Base-by-base conservation (phyloP, 1,284 basidiomycete species). In the Phlebopus sp. region DNA sequence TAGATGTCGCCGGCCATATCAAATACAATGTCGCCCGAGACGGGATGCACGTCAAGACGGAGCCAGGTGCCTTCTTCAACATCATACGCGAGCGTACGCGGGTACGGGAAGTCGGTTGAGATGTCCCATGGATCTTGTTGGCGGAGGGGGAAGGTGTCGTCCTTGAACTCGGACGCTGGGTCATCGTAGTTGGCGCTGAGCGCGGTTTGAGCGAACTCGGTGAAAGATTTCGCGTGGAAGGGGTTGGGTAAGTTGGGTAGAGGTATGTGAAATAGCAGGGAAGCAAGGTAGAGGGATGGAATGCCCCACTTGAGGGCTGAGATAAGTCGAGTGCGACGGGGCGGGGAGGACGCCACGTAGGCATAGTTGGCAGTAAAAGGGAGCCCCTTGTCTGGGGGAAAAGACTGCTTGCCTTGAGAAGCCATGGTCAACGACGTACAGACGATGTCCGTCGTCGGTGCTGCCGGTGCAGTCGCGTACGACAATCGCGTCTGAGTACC, bases 1-100 rank as follows among this genome's bases (percentile, higher is more conserved):
- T 86, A 87, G 23, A 88, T 59, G 58, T 88, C 84, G 2, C 85
- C 85, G 4, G 83, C 66, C 75, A 88, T 84, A 59, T 86, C 85
- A 46, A 87, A 88, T 6, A 86, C 74, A 44, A 88, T 77, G 52
- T 88, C 85, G 9, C 86, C 84, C 2, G 77, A 74, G 49, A 67
- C 67, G 7, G 83, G 82, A 54, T 85, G 79, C 2, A 86, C 82
- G 57, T 87, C 84, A 27, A 87, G 74, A 11, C 84, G 74, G 43
- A 87, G 66, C 84, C 84, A 87, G 27, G 84, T 87, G 8, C 85
- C 85, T 56, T 86, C 82, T 30, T 74, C 69, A 15, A 86, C 84
- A 44, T 85, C 78, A 59, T 82, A 87, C 48, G 78, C 73, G n/a
- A 86, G 68, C 18, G 66, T 67, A 23, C 84, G 79, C 1, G 83